Evolutionary conservation across 1,284 basidiomycete genomes (phyloP).

Genomic region (Cryptococcus deneoformans): DNA sequence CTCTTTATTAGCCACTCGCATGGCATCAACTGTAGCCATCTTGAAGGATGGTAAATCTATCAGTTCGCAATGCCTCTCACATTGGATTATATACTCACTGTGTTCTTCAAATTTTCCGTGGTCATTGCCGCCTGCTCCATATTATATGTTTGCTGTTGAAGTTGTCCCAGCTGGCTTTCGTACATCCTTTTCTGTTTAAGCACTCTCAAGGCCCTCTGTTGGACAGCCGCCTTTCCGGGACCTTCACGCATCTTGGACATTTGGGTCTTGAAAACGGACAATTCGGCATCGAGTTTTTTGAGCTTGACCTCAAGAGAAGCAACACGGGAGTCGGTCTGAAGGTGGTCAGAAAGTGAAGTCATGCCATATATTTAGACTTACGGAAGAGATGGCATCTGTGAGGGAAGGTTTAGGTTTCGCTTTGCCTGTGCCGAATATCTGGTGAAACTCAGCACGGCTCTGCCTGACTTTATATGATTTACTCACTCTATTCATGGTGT

Average conservation of each 20-base stretch:
- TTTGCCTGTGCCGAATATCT: slow-evolving; percentile 76
- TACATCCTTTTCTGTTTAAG: slow-evolving; percentile 92
- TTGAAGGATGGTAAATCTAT: slow-evolving; percentile 7
- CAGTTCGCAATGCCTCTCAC: no score
- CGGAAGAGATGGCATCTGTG: slow-evolving; percentile 86
- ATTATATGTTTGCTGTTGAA: slow-evolving; percentile 96
- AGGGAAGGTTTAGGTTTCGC: slow-evolving; percentile 71
- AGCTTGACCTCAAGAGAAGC: slow-evolving; percentile 95
- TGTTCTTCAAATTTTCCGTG: slow-evolving; percentile 96
- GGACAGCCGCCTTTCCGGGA: slow-evolving; percentile 94
- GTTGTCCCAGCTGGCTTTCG: slow-evolving; percentile 84
- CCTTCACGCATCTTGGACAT: slow-evolving; percentile 92
- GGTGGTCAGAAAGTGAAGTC: neutral
- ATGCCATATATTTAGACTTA: slow-evolving; percentile 47
- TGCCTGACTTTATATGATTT: neutral
- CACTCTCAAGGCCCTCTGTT: slow-evolving; percentile 90
- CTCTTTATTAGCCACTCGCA: slow-evolving; percentile 97
- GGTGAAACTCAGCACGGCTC: slow-evolving; percentile 3
- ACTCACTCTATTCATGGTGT: slow-evolving; percentile 40
- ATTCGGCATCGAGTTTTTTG: slow-evolving; percentile 63
- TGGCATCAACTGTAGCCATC: slow-evolving; percentile 99
- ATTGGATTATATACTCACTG: slow-evolving; percentile 46
- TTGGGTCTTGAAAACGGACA: slow-evolving; percentile 85
- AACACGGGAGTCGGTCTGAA: slow-evolving; percentile 81
- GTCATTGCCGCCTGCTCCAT: slow-evolving; percentile 97